Conservation (phyloP, 1,284 basidiomycete species). For the Inonotus hispidus region DNA sequence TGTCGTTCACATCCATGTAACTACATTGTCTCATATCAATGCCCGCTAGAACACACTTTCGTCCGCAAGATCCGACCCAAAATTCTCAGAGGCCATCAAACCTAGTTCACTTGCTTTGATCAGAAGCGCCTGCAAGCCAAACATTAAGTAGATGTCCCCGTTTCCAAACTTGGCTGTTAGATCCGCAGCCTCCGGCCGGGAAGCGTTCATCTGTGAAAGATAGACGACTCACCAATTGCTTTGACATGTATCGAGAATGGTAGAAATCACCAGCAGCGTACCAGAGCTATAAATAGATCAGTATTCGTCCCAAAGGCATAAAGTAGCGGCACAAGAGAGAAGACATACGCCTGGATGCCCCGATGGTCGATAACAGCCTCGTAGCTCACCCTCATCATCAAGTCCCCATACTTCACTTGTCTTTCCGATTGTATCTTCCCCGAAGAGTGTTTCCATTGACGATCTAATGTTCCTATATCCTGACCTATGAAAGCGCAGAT, state of each 20-base stretch:
- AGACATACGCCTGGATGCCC: slow-evolving; percentile 17
- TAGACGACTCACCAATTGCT: slow-evolving; percentile 16
- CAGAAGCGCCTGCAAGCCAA: slow-evolving; percentile 2
- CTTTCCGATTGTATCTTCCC: slow-evolving; percentile 14
- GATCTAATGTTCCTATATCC: slow-evolving; percentile 18
- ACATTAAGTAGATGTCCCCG: background rate
- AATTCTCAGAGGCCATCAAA: background rate
- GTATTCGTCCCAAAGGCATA: background rate
- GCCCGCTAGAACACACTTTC: background rate
- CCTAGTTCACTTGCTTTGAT: slow-evolving; percentile 7
- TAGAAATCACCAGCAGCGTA: slow-evolving; percentile 19
- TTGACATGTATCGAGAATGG: slow-evolving; percentile 18
- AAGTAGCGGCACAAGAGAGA: background rate
- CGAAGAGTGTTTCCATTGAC: slow-evolving; percentile 14
- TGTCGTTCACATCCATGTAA: too few species aligned
- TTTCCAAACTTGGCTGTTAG: too few species aligned
- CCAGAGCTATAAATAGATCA: slow-evolving; percentile 11
- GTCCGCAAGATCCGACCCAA: background rate
- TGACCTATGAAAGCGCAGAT: slow-evolving; percentile 1
- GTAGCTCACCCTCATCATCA: slow-evolving; percentile 18
- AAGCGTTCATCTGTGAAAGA: background rate
- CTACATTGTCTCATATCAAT: too few species aligned
- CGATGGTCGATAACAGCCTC: slow-evolving; percentile 16
- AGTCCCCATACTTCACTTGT: slow-evolving; percentile 19
- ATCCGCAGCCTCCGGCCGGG: too few species aligned